Evolutionary conservation across 768 basidiomycete species (phyloP).

Genomic region (Mycena pura): DNA sequence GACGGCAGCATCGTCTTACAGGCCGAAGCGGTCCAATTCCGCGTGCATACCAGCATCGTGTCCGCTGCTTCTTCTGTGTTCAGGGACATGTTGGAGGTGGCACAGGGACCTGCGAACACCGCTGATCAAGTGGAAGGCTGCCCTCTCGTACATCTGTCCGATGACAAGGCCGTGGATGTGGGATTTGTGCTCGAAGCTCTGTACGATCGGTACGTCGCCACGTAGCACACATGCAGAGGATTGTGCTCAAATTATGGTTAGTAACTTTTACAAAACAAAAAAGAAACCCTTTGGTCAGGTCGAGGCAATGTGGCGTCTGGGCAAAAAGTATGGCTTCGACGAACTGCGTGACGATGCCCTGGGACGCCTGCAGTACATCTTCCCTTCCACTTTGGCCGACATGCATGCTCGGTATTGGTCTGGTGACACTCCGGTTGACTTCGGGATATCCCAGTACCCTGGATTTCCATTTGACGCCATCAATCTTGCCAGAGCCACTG

Average conservation of each 20-base stretch:
- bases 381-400: too few relatives aligned
- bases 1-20: not conserved
- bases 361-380: too few relatives aligned
- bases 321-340: slow-evolving; percentile 4
- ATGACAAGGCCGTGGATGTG: slow-evolving; percentile 1
- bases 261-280: not conserved
- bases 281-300: not conserved
- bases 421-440: too few relatives aligned
- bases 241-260: not conserved
- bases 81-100: slow-evolving; percentile 10
- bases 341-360: not conserved
- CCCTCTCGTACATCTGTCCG: not conserved
- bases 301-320: slow-evolving; percentile 2
- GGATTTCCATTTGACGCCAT: too few relatives aligned
- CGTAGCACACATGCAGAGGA: too few relatives aligned
- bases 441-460: too few relatives aligned
- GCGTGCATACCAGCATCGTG: slow-evolving; percentile 7
- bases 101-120: not conserved
- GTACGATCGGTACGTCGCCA: slow-evolving; percentile 1
- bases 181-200: not conserved
- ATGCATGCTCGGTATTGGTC: too few relatives aligned
- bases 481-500: too few relatives aligned
- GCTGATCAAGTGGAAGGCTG: not conserved
- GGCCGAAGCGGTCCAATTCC: not conserved
- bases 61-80: not conserved